Evolutionary conservation across 2,329 filamentous ascomycete genomes (phyloP), one percentile per base, ranked within the genome.

Genomic region (Dactylellina cionopaga): DNA sequence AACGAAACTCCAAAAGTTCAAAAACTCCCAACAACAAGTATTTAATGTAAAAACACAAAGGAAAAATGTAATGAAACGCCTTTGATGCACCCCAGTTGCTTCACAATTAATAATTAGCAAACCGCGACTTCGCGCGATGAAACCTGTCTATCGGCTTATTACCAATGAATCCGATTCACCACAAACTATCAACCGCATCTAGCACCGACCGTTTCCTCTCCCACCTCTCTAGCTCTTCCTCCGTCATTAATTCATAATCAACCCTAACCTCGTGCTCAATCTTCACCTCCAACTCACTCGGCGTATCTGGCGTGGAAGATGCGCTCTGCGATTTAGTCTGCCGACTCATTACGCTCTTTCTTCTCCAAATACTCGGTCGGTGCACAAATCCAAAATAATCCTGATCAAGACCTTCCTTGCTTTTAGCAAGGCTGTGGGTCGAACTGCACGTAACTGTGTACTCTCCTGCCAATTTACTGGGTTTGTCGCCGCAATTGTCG

Each of bases 181-280:
- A 72, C 54, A 65, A 25, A 24, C 46, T 72, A 49, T 72, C 68
- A 41, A 65, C 43, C 19, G 68, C 68, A 55, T 72, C 68, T 24
- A 60, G 22, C 10, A 60, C 37, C 37, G 59, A 54, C 19, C 68
- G 25, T 19, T 72, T 72, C 54, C 46, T 64, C 46, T 72, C 68
- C 68, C 68, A 72, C n/a, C 29, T 58, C 27, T 72, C 35, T 29
- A 35, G 52, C 44, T 72, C 68, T 52, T 65, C 59, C 15, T 15
- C 19, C 15, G 68, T 72, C 68, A 72, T 72, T 54, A 33, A 55
- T 65, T 72, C 68, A 60, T 65, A 65, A 72, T 72, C 59, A 31
- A 65, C 37, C 54, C 37, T 72, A 65, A 72, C 31, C 46, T 72
- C 68, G 6, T 72, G 68, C 46, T 72, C 47, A 52, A 72, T 64